Percentiles rank a stretch among this genome's conserved stretches.
Evolutionary conservation across 2,329 filamentous ascomycete genomes (phyloP).

Genomic region (Xylaria sp.): DNA sequence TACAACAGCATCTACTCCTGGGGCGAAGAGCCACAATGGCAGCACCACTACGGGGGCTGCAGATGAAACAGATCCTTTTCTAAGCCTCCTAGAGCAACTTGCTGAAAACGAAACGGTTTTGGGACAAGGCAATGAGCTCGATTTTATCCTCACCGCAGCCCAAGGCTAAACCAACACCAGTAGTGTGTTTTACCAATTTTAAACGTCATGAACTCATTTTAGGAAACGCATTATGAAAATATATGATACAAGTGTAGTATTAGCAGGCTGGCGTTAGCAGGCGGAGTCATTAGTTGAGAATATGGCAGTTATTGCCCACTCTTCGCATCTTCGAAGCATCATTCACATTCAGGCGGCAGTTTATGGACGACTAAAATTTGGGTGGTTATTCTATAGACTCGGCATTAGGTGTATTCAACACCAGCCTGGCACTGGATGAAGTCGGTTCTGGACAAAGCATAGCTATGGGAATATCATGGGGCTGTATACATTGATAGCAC

Average conservation of each 20-base stretch:
- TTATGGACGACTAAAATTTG: conserved; percentile 9
- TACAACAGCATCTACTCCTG: conserved; percentile 49
- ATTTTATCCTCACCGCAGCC: conserved; percentile 68
- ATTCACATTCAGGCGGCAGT: conserved; percentile 10
- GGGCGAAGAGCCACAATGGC: conserved; percentile 55
- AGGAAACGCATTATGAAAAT: neutral
- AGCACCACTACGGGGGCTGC: conserved; percentile 55
- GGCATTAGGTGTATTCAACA: conserved; percentile 6
- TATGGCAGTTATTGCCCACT: no score
- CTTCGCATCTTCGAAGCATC: neutral
- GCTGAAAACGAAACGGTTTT: conserved; percentile 77
- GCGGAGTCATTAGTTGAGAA: conserved; percentile 6
- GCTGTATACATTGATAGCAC: neutral
- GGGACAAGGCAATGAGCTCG: conserved; percentile 74
- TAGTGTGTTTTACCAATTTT: neutral
- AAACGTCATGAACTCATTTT: neutral
- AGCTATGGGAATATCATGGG: conserved; percentile 1
- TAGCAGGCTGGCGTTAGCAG: conserved; percentile 16
- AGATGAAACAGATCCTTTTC: conserved; percentile 80
- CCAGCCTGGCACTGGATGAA: neutral
- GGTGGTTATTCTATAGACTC: neutral
- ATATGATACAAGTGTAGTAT: conserved; percentile 20
- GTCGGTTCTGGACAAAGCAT: neutral
- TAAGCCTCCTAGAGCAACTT: conserved; percentile 79
- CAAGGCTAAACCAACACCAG: conserved; percentile 38